Conservation (phyloP, 2,329 filamentous ascomycete genomes). For the Blastomyces gilchristii region DNA sequence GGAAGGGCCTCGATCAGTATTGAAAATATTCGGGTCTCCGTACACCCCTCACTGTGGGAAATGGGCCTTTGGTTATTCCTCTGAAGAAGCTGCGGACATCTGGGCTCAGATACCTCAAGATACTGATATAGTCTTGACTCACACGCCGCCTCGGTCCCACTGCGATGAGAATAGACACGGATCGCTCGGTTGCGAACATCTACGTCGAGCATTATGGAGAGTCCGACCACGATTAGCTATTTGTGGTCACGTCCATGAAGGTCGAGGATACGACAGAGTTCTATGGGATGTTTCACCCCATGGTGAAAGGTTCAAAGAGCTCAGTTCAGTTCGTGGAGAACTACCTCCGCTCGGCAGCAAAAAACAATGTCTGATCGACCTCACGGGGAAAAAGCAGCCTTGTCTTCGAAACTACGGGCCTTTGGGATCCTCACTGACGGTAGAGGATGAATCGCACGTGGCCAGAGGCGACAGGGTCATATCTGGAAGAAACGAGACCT, state of each 20-base stretch:
- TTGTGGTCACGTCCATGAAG: slow-evolving; percentile 52
- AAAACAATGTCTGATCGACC: slow-evolving; percentile 45
- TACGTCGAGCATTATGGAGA: slow-evolving; percentile 36
- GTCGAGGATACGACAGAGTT: slow-evolving; percentile 44
- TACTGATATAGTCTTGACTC: slow-evolving; percentile 46
- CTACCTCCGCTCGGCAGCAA: slow-evolving; percentile 40
- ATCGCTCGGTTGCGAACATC: slow-evolving; percentile 40
- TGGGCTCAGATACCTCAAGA: slow-evolving; percentile 44
- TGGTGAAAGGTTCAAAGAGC: slow-evolving; percentile 4
- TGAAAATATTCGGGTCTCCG: slow-evolving; percentile 51
- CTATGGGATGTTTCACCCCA: slow-evolving; percentile 32
- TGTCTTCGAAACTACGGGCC: slow-evolving; percentile 27
- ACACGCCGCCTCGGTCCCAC: slow-evolving; percentile 44
- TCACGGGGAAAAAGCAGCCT: slow-evolving; percentile 34
- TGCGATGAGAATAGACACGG: slow-evolving; percentile 34
- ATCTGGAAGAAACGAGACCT: slow-evolving; percentile 52
- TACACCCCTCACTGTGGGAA: slow-evolving; percentile 38
- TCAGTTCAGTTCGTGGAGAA: slow-evolving; percentile 14
- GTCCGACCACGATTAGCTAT: slow-evolving; percentile 44
- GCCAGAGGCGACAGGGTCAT: slow-evolving; percentile 7
- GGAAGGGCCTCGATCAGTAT: slow-evolving; percentile 38
- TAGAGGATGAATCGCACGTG: slow-evolving; percentile 8
- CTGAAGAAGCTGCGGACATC: slow-evolving; percentile 31
- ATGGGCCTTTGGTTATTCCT: slow-evolving; percentile 49
- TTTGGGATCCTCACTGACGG: neutral